Evolutionary conservation across 495 filamentous ascomycete genomes (phyloP).

Genomic region (Penicillium flavigenum): DNA sequence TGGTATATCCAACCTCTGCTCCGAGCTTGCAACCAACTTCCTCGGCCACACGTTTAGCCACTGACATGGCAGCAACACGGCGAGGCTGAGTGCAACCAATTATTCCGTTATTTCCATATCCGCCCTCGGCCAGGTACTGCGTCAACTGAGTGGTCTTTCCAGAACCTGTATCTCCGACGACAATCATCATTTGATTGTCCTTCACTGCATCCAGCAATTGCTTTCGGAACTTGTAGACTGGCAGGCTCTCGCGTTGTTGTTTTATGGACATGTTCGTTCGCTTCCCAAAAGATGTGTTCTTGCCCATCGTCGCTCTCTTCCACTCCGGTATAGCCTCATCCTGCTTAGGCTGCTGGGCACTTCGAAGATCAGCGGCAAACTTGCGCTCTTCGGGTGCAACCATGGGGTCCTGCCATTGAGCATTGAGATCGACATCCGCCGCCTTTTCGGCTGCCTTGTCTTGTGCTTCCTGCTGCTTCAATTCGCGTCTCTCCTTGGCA

Average conservation of each 20-base stretch:
- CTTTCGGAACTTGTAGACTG: slow-evolving; percentile 86
- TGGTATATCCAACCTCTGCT: slow-evolving; percentile 93
- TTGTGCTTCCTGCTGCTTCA: slow-evolving; percentile 84
- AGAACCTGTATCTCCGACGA: slow-evolving; percentile 95
- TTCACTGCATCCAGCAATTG: slow-evolving; percentile 84
- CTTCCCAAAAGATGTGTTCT: slow-evolving; percentile 79
- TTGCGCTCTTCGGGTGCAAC: slow-evolving; percentile 75
- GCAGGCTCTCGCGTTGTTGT: slow-evolving; percentile 86
- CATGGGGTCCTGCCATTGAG: slow-evolving; percentile 98
- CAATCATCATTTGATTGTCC: slow-evolving; percentile 89
- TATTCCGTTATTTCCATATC: slow-evolving; percentile 84
- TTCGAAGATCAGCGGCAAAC: slow-evolving; percentile 82
- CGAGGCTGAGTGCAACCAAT: slow-evolving; percentile 98
- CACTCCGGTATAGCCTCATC: slow-evolving; percentile 81
- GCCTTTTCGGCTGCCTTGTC: slow-evolving; percentile 78
- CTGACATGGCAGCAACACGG: slow-evolving; percentile 95
- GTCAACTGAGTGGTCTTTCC: slow-evolving; percentile 98
- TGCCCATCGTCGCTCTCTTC: slow-evolving; percentile 81
- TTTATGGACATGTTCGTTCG: slow-evolving; percentile 92
- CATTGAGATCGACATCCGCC: slow-evolving; percentile 76
- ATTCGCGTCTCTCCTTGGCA: slow-evolving; percentile 87
- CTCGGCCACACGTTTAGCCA: slow-evolving; percentile 94
- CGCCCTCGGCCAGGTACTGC: slow-evolving; percentile 90
- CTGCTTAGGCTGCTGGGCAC: slow-evolving; percentile 52
- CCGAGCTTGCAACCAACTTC: slow-evolving; percentile 92